These are phyloP conservation scores for Mycena rebaudengoi DNA, from an alignment of 768 basidiomycete genomes.

Conservation along the genomic window DNA sequence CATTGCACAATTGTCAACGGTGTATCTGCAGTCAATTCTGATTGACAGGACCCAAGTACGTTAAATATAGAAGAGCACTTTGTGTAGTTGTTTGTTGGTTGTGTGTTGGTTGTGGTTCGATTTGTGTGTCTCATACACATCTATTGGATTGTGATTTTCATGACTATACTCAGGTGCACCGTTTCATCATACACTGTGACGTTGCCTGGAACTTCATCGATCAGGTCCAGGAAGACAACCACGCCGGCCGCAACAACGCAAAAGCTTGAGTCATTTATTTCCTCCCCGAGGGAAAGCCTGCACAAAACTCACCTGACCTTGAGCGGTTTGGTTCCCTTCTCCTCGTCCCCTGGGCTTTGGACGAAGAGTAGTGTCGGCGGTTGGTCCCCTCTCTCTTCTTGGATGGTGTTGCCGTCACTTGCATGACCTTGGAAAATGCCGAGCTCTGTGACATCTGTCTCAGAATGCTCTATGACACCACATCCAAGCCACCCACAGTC, in stretches of 20 bases:
- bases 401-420: not conserved
- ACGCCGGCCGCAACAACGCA: not conserved
- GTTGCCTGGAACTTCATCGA: not conserved
- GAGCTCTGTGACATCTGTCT: not conserved
- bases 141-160: too few species aligned
- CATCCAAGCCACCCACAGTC: not conserved
- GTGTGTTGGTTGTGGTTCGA: too few species aligned
- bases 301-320: not conserved
- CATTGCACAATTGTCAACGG: too few species aligned
- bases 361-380: not conserved
- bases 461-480: not conserved
- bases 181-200: too few species aligned
- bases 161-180: too few species aligned
- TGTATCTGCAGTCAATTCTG: too few species aligned
- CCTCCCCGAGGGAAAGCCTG: not conserved
- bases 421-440: not conserved
- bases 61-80: too few species aligned
- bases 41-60: too few species aligned
- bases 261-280: not conserved
- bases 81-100: too few species aligned
- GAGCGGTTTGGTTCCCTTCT: not conserved
- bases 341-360: not conserved
- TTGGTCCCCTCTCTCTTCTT: not conserved
- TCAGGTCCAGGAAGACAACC: slow-evolving; percentile 1
- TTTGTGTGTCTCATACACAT: too few species aligned